A percentile compares a stretch with the other conserved stretches of the same genome.
Conservation (phyloP, 2,329 filamentous ascomycete genomes). For the Fusarium torulosum region DNA sequence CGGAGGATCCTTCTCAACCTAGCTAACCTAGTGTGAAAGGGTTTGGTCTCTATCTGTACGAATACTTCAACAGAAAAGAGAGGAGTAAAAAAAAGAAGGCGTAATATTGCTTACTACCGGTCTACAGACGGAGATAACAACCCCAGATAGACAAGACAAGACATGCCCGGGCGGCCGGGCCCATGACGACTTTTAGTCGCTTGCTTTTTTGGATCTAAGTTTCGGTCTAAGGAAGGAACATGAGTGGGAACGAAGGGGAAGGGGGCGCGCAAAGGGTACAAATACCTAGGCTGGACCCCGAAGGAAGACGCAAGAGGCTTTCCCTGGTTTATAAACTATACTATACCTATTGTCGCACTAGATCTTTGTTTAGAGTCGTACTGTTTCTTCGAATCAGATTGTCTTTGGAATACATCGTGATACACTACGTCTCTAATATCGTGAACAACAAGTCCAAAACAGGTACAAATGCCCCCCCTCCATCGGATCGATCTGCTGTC, state of each 20-base stretch:
- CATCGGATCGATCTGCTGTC: conserved; percentile 5
- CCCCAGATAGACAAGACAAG: conserved; percentile 36
- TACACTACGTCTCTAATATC: not conserved
- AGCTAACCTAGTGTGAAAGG: not conserved
- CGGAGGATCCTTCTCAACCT: not conserved
- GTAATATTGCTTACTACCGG: not conserved
- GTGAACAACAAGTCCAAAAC: conserved; percentile 3
- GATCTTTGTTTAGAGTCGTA: not conserved
- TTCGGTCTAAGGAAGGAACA: not conserved
- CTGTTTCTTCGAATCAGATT: conserved; percentile 1
- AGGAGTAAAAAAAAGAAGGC: not conserved
- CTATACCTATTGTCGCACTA: conserved; percentile 1
- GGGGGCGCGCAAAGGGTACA: not conserved
- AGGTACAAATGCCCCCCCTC: conserved; percentile 13
- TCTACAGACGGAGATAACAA: conserved; percentile 35
- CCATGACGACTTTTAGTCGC: not conserved
- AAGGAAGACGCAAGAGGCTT: not conserved
- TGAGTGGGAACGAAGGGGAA: not conserved
- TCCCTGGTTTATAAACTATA: not conserved
- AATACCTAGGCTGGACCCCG: conserved; percentile 2
- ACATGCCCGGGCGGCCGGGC: too few relatives aligned
- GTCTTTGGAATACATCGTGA: not conserved
- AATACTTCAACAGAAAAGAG: not conserved
- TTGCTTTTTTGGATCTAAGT: not conserved
- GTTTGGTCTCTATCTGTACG: not conserved